Percentiles rank a stretch among this genome's conserved stretches.
These are phyloP conservation scores for Wallacemonas rigidus DNA, from an alignment of 208 protist genomes.

Conservation along the genomic window DNA sequence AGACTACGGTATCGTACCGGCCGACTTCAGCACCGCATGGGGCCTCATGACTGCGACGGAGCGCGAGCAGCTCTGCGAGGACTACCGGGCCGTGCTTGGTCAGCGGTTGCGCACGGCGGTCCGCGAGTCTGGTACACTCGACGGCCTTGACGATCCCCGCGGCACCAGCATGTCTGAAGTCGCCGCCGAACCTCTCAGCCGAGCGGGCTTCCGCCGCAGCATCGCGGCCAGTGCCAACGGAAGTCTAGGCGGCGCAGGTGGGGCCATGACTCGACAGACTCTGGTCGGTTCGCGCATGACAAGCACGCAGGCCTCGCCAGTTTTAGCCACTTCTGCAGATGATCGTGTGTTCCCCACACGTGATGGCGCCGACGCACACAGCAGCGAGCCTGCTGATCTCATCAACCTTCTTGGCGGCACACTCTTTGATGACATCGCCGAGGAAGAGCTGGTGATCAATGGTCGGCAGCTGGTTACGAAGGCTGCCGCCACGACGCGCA, in stretches of 20 bases:
- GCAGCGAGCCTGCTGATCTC: not conserved
- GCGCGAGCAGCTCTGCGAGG: not conserved
- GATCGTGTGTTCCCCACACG: no score
- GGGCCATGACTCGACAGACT: no score
- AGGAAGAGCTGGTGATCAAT: not conserved
- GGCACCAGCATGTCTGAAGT: not conserved
- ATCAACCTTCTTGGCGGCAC: conserved; percentile 5
- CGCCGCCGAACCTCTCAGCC: not conserved
- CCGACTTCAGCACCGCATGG: conserved; percentile 22
- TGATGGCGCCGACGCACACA: no score
- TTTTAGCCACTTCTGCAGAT: not conserved
- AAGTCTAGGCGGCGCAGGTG: no score
- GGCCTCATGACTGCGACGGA: conserved; percentile 15
- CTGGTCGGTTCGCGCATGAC: not conserved
- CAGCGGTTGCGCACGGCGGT: conserved; percentile 20
- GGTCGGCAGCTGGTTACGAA: not conserved
- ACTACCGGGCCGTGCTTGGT: conserved; percentile 18
- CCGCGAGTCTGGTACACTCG: conserved; percentile 8
- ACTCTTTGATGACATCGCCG: conserved; percentile 5
- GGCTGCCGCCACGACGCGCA: not conserved
- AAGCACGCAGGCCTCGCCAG: not conserved
- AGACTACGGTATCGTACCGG: not conserved
- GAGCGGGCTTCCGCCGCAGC: conserved; percentile 11
- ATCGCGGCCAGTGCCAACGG: not conserved
- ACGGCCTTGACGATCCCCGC: not conserved